Percentiles rank a stretch among this genome's conserved stretches.
These are phyloP conservation scores for Hericium coralloides DNA, from an alignment of 768 basidiomycete genomes.

Conservation along the genomic window DNA sequence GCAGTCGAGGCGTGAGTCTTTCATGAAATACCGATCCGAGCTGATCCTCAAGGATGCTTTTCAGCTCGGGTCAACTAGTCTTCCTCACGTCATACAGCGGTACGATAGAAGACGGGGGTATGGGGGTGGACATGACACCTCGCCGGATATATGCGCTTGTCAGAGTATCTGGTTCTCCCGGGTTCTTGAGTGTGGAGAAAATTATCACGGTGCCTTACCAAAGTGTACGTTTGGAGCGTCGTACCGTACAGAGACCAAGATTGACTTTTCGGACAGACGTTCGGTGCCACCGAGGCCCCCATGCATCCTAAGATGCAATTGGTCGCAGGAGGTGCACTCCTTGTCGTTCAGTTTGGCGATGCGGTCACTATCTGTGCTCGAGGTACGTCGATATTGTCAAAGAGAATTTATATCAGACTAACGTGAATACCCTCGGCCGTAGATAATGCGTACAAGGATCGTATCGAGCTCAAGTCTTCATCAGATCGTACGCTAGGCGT, in stretches of 20 bases:
- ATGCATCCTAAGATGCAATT: constrained; percentile 63
- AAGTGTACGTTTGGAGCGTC: constrained; percentile 38
- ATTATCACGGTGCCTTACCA: constrained; percentile 66
- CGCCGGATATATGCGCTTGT: constrained; percentile 60
- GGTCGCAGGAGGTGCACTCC: constrained; percentile 46
- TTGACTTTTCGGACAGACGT: constrained; percentile 35
- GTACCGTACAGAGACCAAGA: background rate
- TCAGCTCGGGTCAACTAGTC: constrained; percentile 43
- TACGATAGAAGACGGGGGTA: constrained; percentile 34
- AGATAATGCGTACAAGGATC: constrained; percentile 68
- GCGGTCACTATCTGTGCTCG: constrained; percentile 63
- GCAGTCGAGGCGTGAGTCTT: constrained; percentile 44
- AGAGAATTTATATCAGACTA: background rate
- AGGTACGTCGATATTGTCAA: constrained; percentile 29
- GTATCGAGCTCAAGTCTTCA: constrained; percentile 60
- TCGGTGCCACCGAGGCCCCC: constrained; percentile 50
- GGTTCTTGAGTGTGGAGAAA: constrained; percentile 36
- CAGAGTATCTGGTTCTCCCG: constrained; percentile 34
- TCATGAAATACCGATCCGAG: background rate
- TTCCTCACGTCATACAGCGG: constrained; percentile 64
- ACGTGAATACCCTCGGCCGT: background rate
- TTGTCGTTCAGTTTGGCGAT: constrained; percentile 67
- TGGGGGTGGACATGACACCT: constrained; percentile 33
- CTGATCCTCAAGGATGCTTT: background rate
- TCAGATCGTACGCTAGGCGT: constrained; percentile 65